phyloP scores from a whole-genome alignment of 768 basidiomycete species.

The Suillus decipiens region DNA sequence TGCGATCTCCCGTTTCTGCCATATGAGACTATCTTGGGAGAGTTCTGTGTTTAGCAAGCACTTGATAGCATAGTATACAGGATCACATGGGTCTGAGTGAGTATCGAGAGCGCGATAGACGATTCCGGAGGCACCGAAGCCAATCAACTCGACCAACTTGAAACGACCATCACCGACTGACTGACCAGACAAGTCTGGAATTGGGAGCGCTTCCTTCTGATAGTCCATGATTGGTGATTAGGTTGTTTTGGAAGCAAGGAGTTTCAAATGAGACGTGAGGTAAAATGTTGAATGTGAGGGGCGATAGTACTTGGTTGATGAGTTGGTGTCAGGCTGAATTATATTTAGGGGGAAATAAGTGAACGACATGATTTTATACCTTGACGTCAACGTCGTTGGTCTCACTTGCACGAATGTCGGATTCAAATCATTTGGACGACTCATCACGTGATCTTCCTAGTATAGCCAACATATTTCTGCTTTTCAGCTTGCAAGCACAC shows the following conservation, averaged over 20 bases:
- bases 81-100: slow-evolving; percentile 37
- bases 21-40: slow-evolving; percentile 53
- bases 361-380: not conserved
- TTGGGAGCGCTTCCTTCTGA: slow-evolving; percentile 35
- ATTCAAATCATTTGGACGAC: too few relatives aligned
- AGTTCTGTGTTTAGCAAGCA: slow-evolving; percentile 63
- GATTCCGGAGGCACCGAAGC: slow-evolving; percentile 73
- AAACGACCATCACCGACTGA: slow-evolving; percentile 60
- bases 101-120: slow-evolving; percentile 73
- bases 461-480: too few relatives aligned
- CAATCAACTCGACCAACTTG: slow-evolving; percentile 61
- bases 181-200: slow-evolving; percentile 44
- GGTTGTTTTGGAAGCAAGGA: not conserved
- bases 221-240: not conserved
- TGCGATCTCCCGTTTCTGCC: slow-evolving; percentile 68
- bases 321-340: not conserved
- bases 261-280: not conserved
- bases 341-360: not conserved
- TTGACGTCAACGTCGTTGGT: not conserved
- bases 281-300: not conserved
- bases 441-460: not conserved
- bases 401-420: not conserved
- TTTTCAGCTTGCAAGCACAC: too few relatives aligned
- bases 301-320: not conserved
- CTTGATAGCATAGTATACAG: slow-evolving; percentile 67